Conservation (phyloP, 1,284 basidiomycete genomes). For the Ceratorhiza oryzae-sativae region DNA sequence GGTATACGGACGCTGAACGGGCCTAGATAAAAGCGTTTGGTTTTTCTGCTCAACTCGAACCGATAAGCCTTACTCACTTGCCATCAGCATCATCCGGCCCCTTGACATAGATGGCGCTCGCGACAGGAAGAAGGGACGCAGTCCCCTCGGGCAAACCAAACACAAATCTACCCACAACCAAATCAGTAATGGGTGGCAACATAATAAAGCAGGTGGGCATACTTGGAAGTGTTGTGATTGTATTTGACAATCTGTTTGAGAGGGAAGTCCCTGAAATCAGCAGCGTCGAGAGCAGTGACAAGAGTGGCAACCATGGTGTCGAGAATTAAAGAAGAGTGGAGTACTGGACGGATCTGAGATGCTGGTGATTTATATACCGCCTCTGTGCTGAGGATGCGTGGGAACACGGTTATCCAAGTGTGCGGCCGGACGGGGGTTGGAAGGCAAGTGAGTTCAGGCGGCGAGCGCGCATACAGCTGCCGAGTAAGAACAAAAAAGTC, state of each 20-base stretch:
- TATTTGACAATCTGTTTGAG: slow-evolving; percentile 86
- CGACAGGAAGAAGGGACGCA: slow-evolving; percentile 55
- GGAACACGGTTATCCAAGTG: background rate
- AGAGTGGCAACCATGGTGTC: background rate
- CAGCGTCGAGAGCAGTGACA: slow-evolving; percentile 64
- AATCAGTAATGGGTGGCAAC: background rate
- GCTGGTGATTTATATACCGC: background rate
- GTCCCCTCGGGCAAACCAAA: slow-evolving; percentile 78
- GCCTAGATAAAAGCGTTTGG: slow-evolving; percentile 47
- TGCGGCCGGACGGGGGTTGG: slow-evolving; percentile 9
- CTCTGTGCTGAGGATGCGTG: slow-evolving; percentile 10
- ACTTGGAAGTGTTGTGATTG: slow-evolving; percentile 90
- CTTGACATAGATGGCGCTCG: slow-evolving; percentile 52
- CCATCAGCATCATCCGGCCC: slow-evolving; percentile 60
- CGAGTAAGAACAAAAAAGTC: background rate
- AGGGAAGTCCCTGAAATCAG: slow-evolving; percentile 80
- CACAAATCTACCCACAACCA: slow-evolving; percentile 59
- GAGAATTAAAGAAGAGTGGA: background rate
- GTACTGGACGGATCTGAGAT: background rate
- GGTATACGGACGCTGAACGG: slow-evolving; percentile 88
- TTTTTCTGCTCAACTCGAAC: background rate
- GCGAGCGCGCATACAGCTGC: slow-evolving; percentile 1
- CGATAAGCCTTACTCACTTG: slow-evolving; percentile 47
- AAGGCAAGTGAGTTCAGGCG: slow-evolving; percentile 26
- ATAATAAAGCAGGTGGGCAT: slow-evolving; percentile 44